These are phyloP conservation scores for Arabis hirsuta DNA, from an alignment of 345 rosid species.

Conservation along the genomic window DNA sequence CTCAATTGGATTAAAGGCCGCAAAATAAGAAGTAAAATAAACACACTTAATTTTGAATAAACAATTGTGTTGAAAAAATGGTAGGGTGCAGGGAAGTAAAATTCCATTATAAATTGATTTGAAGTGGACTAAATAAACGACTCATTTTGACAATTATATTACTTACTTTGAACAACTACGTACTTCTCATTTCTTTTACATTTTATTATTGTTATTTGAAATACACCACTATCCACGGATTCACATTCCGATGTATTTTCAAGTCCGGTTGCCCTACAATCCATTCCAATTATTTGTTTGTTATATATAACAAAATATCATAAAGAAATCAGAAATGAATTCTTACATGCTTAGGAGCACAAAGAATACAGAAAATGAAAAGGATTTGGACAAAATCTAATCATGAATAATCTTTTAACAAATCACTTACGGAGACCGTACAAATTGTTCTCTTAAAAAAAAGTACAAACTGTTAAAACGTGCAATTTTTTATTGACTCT, in stretches of 20 bases:
- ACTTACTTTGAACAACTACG: slow-evolving; percentile 31
- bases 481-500: neutral
- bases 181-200: slow-evolving; percentile 15
- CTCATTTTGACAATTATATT: slow-evolving; percentile 39
- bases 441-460: too few relatives aligned
- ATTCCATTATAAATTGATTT: slow-evolving; percentile 47
- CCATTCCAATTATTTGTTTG: slow-evolving; percentile 2
- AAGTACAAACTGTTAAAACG: neutral
- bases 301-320: neutral
- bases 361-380: neutral
- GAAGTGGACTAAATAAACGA: slow-evolving; percentile 42
- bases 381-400: neutral
- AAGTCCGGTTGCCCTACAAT: slow-evolving; percentile 8
- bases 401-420: too few relatives aligned
- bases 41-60: slow-evolving; percentile 11
- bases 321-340: too few relatives aligned
- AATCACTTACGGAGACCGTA: too few relatives aligned
- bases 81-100: slow-evolving; percentile 41
- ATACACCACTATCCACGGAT: slow-evolving; percentile 24
- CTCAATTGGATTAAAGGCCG: slow-evolving; percentile 35
- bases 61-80: slow-evolving; percentile 31
- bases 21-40: slow-evolving; percentile 37
- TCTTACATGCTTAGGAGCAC: neutral
- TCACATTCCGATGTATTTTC: slow-evolving; percentile 34
- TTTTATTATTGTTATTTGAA: slow-evolving; percentile 5